A percentile compares a stretch with the other conserved stretches of the same genome.
These are phyloP conservation scores for Rosa hybrid DNA, from an alignment of 331 rosid species.

Conservation along the genomic window DNA sequence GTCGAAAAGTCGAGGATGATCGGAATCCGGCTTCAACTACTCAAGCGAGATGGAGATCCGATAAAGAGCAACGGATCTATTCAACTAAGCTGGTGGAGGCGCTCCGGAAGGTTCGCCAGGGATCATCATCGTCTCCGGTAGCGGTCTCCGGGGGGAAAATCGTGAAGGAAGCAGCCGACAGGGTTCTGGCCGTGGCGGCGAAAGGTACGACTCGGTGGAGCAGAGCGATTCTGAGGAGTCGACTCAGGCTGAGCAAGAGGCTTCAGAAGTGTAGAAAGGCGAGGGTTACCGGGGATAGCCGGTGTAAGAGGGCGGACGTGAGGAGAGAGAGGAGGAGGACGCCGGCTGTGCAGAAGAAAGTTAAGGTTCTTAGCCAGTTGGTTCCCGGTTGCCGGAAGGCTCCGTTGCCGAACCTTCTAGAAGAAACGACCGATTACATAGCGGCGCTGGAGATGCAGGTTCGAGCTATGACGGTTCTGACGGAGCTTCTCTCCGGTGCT, in stretches of 20 bases:
- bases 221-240: constrained; percentile 66
- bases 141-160: constrained; percentile 23
- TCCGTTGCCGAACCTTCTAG: constrained; percentile 78
- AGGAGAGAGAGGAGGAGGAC: constrained; percentile 29
- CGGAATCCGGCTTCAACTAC: constrained; percentile 13
- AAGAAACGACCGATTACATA: constrained; percentile 84
- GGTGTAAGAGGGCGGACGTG: constrained; percentile 38
- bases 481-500: constrained; percentile 63
- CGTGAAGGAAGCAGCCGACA: constrained; percentile 62
- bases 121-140: constrained; percentile 13
- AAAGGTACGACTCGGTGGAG: constrained; percentile 90
- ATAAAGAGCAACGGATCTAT: constrained; percentile 65
- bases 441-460: constrained; percentile 97
- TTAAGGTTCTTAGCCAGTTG: constrained; percentile 61
- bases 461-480: constrained; percentile 74
- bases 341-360: constrained; percentile 63
- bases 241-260: constrained; percentile 36
- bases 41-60: constrained; percentile 65
- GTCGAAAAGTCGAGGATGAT: constrained; percentile 33
- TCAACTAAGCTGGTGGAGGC: constrained; percentile 58
- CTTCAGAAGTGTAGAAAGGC: constrained; percentile 45
- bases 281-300: constrained; percentile 28
- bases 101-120: constrained; percentile 42
- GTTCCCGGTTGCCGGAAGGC: constrained; percentile 89
- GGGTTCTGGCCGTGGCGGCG: constrained; percentile 68